These are phyloP conservation scores for Pelargonium myrrhifolium DNA, from an alignment of 441 rosid genomes.

Conservation along the genomic window DNA sequence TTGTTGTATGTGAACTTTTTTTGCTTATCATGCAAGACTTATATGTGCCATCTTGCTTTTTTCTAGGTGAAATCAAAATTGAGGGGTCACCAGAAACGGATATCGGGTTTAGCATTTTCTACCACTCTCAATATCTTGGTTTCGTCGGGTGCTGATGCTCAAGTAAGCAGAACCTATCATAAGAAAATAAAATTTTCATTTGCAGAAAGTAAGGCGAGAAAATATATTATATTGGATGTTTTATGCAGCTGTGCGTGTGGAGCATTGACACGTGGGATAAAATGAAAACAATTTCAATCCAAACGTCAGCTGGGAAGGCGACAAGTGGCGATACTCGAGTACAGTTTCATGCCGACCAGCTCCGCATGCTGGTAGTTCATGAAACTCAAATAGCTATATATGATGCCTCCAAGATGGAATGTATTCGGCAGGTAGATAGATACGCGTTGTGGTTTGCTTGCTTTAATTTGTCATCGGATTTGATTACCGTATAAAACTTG, in stretches of 20 bases:
- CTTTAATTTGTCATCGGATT: neutral
- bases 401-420: constrained; percentile 85
- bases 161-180: constrained; percentile 38
- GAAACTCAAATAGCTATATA: constrained; percentile 81
- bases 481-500: neutral
- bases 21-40: constrained; percentile 3
- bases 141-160: constrained; percentile 96
- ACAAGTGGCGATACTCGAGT: constrained; percentile 68
- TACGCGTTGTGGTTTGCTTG: constrained; percentile 2
- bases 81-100: constrained; percentile 84
- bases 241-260: constrained; percentile 69
- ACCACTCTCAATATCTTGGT: constrained; percentile 69
- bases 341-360: constrained; percentile 80
- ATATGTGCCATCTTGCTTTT: constrained; percentile 18
- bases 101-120: constrained; percentile 87
- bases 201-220: neutral
- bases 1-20: neutral
- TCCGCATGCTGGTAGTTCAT: constrained; percentile 69
- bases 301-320: constrained; percentile 64
- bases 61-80: constrained; percentile 72
- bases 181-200: neutral
- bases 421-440: constrained; percentile 52
- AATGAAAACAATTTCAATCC: constrained; percentile 59
- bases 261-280: constrained; percentile 95
- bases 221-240: neutral